Evolutionary conservation across 371 early-diverging fungal species (phyloP), one percentile per base, ranked within the genome.

Genomic region (Chytridiales sp.): DNA sequence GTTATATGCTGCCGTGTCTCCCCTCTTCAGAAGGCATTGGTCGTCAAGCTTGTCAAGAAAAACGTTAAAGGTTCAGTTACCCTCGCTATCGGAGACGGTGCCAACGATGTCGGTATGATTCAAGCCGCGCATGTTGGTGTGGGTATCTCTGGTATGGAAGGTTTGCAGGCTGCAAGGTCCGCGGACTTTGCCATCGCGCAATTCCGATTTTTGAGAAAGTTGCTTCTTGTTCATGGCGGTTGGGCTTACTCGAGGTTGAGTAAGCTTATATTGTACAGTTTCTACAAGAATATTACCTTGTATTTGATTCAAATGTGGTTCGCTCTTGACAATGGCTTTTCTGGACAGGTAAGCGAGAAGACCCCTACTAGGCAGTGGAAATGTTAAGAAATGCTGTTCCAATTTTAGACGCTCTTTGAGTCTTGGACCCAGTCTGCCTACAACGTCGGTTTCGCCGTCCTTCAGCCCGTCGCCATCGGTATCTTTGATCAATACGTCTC

Each of bases 81-180:
- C 49, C 73, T 95, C 51, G 90, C 93, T 9, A 93, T 98, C 57
- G 98, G 98, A 35, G 98, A 98, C 73, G 98, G 98, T 22, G 96
- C 93, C 41, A 98, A 98, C 77, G 98, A 98, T 73, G 93, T 98
- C 39, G 84, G 87, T 3, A 98, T 98, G 98, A 92, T 98, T 59
- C 92, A 93, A 67, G 88, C 78, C 1, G 72, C 77, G 6, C 77
- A 75, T 58, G 77, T 88, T n/a, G 87, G 88, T 17, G 76, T 88
- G 26, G 88, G 88, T 8, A 87, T 88, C 40, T 66, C 75, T 11
- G 88, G 88, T 8, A 77, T 78, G 73, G 88, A 88, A 63, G 88
- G 88, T 5, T 67, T 80, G 38, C 88, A 87, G 63, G 88, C 88
- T 19, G 81, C 86, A 3, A 72, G 83, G 31, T 61, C 80, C 13